These are phyloP conservation scores for Avena sativa DNA, from an alignment of 176 grass and related monocot genomes.

Conservation along the genomic window DNA sequence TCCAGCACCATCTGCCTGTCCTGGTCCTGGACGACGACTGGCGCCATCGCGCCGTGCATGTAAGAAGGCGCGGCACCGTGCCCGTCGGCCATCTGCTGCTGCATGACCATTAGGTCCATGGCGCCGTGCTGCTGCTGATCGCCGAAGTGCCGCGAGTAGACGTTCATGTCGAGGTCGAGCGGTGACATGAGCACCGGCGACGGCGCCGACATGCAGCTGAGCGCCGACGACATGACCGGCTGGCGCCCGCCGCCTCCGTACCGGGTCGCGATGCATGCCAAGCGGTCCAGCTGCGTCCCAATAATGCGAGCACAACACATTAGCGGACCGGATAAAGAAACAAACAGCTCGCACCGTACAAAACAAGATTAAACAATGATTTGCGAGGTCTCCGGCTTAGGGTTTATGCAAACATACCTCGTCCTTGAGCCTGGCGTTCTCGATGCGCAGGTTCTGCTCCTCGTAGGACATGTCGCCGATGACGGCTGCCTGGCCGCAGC, in stretches of 20 bases:
- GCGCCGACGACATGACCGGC: slow-evolving; percentile 36
- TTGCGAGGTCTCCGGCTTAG: not conserved
- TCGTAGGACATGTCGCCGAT: slow-evolving; percentile 90
- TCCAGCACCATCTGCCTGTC: slow-evolving; percentile 78
- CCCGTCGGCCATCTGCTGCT: slow-evolving; percentile 29
- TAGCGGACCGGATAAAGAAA: not conserved
- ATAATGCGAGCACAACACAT: not conserved
- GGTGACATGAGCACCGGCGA: slow-evolving; percentile 59
- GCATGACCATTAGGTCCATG: slow-evolving; percentile 57
- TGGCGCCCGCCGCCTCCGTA: slow-evolving; percentile 58
- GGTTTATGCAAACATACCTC: slow-evolving; percentile 52
- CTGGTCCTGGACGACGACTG: slow-evolving; percentile 58
- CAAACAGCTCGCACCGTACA: not conserved
- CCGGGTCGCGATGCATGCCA: slow-evolving; percentile 73
- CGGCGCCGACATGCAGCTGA: slow-evolving; percentile 49
- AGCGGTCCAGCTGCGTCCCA: slow-evolving; percentile 73
- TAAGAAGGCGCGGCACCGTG: slow-evolving; percentile 19
- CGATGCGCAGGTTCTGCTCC: slow-evolving; percentile 92
- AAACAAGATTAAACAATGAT: not conserved
- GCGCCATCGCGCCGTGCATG: slow-evolving; percentile 38
- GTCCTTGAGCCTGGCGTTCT: slow-evolving; percentile 92
- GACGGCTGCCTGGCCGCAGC: slow-evolving; percentile 88
- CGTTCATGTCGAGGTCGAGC: slow-evolving; percentile 88
- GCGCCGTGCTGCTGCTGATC: slow-evolving; percentile 47
- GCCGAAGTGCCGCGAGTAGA: slow-evolving; percentile 78